Conservation (phyloP, 140 eudicot genomes). For the Flaveria floridana region DNA sequence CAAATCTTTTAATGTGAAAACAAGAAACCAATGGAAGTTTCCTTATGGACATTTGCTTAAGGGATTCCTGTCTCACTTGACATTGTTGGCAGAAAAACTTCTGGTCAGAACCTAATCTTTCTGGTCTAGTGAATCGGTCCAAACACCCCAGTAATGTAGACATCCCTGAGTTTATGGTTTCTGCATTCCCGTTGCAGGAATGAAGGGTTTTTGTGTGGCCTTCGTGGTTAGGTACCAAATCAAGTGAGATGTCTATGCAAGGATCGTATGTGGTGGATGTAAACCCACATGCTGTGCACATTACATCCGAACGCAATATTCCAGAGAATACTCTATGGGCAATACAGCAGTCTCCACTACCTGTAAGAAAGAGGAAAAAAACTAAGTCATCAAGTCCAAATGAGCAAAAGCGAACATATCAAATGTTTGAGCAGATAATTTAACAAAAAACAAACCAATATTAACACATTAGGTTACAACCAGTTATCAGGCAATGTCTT, state of each 20-base stretch:
- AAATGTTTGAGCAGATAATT: slow-evolving; percentile 20
- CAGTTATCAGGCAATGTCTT: slow-evolving; percentile 15
- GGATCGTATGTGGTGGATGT: slow-evolving; percentile 89
- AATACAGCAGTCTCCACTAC: slow-evolving; percentile 81
- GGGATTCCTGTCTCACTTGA: slow-evolving; percentile 77
- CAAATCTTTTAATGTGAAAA: slow-evolving; percentile 85
- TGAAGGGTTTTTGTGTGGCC: slow-evolving; percentile 41
- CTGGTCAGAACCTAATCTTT: slow-evolving; percentile 82
- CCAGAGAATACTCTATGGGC: slow-evolving; percentile 93
- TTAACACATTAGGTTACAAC: neutral
- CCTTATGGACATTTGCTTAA: slow-evolving; percentile 84
- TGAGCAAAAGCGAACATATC: neutral
- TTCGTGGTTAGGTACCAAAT: slow-evolving; percentile 57
- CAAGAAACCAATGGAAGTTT: slow-evolving; percentile 83
- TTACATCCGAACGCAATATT: slow-evolving; percentile 83
- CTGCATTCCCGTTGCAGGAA: slow-evolving; percentile 44
- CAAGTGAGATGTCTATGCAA: slow-evolving; percentile 78
- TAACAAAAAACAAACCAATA: neutral
- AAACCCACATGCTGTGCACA: slow-evolving; percentile 89
- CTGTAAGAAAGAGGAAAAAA: slow-evolving; percentile 35
- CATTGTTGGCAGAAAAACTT: slow-evolving; percentile 88
- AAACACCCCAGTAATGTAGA: slow-evolving; percentile 74
- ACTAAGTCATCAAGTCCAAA: slow-evolving; percentile 12
- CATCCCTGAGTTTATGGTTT: slow-evolving; percentile 29
- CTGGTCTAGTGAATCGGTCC: slow-evolving; percentile 80